These are phyloP conservation scores for Flaveria brownii DNA, from an alignment of 129 eudicot genomes.

Conservation along the genomic window DNA sequence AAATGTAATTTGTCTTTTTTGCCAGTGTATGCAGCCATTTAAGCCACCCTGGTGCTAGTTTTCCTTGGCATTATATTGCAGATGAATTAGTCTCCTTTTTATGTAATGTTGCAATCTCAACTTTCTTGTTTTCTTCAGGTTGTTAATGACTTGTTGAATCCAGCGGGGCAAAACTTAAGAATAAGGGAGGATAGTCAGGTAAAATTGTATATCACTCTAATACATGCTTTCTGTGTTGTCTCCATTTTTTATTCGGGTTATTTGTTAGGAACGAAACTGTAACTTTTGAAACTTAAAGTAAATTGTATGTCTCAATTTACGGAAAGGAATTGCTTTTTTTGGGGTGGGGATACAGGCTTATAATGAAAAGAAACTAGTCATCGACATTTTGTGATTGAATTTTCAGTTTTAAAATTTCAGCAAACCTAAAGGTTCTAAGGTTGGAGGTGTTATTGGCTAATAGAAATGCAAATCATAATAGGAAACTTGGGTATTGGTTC, in stretches of 20 bases:
- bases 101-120: slow-evolving; percentile 9
- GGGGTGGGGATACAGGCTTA: neutral
- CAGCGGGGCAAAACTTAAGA: slow-evolving; percentile 95
- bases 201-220: slow-evolving; percentile 21
- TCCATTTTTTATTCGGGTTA: slow-evolving; percentile 6
- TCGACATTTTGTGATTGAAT: neutral
- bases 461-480: slow-evolving; percentile 3
- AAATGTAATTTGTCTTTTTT: neutral
- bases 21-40: neutral
- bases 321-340: neutral
- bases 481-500: neutral
- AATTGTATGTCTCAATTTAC: neutral
- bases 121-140: slow-evolving; percentile 55
- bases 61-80: slow-evolving; percentile 22
- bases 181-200: slow-evolving; percentile 97
- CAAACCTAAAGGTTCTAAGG: neutral
- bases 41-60: slow-evolving; percentile 12
- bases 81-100: slow-evolving; percentile 11
- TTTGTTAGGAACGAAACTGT: neutral
- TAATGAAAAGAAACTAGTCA: slow-evolving; percentile 5
- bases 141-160: slow-evolving; percentile 92
- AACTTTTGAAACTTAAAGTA: neutral
- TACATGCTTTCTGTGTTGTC: neutral
- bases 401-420: neutral
- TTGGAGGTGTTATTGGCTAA: neutral